These are phyloP conservation scores for Carex littledalei DNA, from an alignment of 176 grass and related monocot species.

Conservation along the genomic window DNA sequence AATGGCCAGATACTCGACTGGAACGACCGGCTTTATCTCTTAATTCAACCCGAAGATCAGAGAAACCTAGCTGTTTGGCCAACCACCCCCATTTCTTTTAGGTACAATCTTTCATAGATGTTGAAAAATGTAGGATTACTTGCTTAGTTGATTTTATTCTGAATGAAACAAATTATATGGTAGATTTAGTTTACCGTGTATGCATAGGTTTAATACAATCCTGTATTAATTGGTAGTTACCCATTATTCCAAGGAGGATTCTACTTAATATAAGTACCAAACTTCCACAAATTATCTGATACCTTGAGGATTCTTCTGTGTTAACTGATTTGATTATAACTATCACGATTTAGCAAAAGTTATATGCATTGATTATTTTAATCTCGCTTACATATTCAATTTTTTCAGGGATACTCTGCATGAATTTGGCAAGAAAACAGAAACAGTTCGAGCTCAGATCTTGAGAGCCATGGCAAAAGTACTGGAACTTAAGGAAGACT, in stretches of 20 bases:
- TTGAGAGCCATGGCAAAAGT: conserved; percentile 28
- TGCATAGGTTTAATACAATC: background rate
- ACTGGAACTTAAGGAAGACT: conserved; percentile 24
- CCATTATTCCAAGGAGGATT: background rate
- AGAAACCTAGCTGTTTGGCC: conserved; percentile 38
- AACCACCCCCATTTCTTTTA: background rate
- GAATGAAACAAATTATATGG: background rate
- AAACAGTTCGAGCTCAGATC: conserved; percentile 17
- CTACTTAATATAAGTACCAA: background rate
- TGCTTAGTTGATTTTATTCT: background rate
- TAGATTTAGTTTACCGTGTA: background rate
- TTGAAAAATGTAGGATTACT: background rate
- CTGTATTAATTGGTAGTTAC: background rate
- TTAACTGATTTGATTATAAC: background rate
- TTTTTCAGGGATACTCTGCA: conserved; percentile 24
- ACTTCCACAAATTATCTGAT: background rate
- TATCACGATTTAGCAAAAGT: background rate
- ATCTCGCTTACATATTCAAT: background rate
- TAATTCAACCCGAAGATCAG: conserved; percentile 28
- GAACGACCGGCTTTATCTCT: conserved; percentile 45
- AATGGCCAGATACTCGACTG: conserved; percentile 45
- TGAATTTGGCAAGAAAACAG: conserved; percentile 24
- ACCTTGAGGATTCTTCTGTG: background rate
- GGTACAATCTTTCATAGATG: background rate
- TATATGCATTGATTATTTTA: background rate